phyloP scores from a whole-genome alignment of 2,329 filamentous ascomycete genomes.

The Capronia epimyces region DNA sequence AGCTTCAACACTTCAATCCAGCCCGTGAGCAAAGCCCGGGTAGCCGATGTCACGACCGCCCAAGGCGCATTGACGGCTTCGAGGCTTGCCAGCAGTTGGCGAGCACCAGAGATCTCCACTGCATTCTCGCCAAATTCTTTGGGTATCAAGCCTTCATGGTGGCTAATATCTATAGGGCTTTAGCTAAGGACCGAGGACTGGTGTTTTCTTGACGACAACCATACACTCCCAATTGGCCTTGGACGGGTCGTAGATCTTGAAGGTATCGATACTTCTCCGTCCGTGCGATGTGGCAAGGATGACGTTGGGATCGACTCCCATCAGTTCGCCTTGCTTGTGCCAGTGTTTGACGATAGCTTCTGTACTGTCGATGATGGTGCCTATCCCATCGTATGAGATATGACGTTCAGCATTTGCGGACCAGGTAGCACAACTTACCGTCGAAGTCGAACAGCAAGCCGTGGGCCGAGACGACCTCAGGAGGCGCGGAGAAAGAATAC shows the following conservation, averaged over 20 bases:
- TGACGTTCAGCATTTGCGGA: background rate
- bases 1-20: conserved; percentile 66
- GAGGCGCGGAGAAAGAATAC: conserved; percentile 38
- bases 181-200: background rate
- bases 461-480: conserved; percentile 38
- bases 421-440: conserved; percentile 22
- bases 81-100: conserved; percentile 62
- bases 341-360: conserved; percentile 60
- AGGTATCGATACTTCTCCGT: conserved; percentile 77
- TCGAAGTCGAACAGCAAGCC: conserved; percentile 46
- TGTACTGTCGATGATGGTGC: conserved; percentile 46
- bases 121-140: conserved; percentile 70
- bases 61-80: conserved; percentile 62
- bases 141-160: conserved; percentile 73
- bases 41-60: conserved; percentile 78
- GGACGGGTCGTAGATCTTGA: conserved; percentile 71
- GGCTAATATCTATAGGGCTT: conserved; percentile 62
- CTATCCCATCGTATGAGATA: conserved; percentile 6
- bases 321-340: conserved; percentile 62
- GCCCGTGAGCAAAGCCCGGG: conserved; percentile 59
- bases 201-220: conserved; percentile 31
- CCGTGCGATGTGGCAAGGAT: conserved; percentile 92
- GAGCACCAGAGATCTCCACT: conserved; percentile 77
- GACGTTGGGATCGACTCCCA: conserved; percentile 74
- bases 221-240: conserved; percentile 91